phyloP scores from a whole-genome alignment of 495 filamentous ascomycete species.

The Aspergillus affinis region DNA sequence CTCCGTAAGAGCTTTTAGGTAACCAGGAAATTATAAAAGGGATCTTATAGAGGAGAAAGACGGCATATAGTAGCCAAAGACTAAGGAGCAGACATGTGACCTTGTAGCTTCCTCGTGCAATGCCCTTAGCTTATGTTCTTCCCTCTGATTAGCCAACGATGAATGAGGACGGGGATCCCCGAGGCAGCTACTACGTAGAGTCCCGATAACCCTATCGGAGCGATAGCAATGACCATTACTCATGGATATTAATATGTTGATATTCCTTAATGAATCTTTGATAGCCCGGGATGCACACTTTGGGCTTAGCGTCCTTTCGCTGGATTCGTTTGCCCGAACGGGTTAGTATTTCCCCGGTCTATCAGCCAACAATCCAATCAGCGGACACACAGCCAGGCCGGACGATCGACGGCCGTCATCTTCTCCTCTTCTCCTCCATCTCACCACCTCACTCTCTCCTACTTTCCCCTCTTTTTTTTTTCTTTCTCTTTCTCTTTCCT shows the following conservation, averaged over 20 bases:
- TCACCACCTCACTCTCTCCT: neutral
- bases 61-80: no score
- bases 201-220: neutral
- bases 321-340: slow-evolving; percentile 24
- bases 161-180: no score
- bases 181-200: no score
- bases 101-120: no score
- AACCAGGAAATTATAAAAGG: no score
- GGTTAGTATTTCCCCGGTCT: slow-evolving; percentile 22
- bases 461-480: neutral
- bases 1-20: no score
- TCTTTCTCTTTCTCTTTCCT: neutral
- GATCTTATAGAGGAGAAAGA: no score
- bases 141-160: no score
- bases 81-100: no score
- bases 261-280: neutral
- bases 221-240: neutral
- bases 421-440: neutral
- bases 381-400: neutral
- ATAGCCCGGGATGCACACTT: neutral
- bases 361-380: neutral
- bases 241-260: neutral
- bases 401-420: no score
- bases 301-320: neutral
- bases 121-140: no score